Conservation (phyloP, 306 rosid genomes). For the Castanospermum australe region DNA sequence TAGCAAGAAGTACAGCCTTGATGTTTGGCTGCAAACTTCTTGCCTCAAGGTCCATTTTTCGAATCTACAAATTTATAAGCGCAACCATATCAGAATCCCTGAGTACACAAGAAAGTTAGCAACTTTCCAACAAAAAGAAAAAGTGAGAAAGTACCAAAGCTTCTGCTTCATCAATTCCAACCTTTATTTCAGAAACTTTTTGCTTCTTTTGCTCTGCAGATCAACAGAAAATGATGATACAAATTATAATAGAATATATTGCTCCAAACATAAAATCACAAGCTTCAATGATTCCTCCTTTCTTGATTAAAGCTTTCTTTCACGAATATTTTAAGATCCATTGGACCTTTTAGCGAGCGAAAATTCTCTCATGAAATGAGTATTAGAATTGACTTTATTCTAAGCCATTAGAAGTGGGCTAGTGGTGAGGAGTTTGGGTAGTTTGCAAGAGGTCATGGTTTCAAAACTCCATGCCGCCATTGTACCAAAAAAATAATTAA, state of each 20-base stretch:
- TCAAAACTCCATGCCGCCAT: too few relatives aligned
- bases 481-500: not conserved
- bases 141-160: slow-evolving; percentile 60
- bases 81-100: slow-evolving; percentile 21
- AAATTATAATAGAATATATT: not conserved
- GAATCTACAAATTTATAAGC: slow-evolving; percentile 51
- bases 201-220: slow-evolving; percentile 94
- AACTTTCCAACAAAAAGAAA: slow-evolving; percentile 12
- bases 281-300: not conserved
- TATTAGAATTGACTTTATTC: not conserved
- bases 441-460: too few relatives aligned
- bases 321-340: not conserved
- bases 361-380: not conserved
- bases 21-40: slow-evolving; percentile 90
- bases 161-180: slow-evolving; percentile 91
- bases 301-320: not conserved
- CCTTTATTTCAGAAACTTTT: slow-evolving; percentile 69
- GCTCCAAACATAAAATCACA: slow-evolving; percentile 13
- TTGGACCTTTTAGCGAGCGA: not conserved
- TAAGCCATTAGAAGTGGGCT: too few relatives aligned
- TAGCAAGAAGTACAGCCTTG: slow-evolving; percentile 81
- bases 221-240: slow-evolving; percentile 16
- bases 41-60: slow-evolving; percentile 93
- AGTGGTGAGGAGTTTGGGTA: too few relatives aligned
- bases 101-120: slow-evolving; percentile 14